Base-by-base conservation (phyloP, 306 rosid species). In the Quercus wislizeni region DNA sequence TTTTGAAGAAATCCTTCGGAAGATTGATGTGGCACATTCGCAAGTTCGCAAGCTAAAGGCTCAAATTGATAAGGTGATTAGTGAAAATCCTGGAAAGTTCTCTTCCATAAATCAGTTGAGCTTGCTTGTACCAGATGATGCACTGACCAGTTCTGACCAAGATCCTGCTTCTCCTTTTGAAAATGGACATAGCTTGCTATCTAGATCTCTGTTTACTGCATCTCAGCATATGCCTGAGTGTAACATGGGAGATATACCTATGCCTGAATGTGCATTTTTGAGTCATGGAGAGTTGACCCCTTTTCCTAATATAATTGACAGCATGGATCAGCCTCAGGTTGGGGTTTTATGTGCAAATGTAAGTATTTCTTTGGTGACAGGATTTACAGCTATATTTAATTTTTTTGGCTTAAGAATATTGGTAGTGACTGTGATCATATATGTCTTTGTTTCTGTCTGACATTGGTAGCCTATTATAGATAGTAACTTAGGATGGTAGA, bases 11-110 rank as follows among this genome's bases (percentile, higher is more conserved):
- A 73, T 83, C 73, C 79, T 92, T 72, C 59, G 64, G 75, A 81
- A 84, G 81, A 81, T 90, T 78, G 97, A 85, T 83, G 86, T 75
- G 55, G 79, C 80, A 56, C 86, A 84, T 41, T 86, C 87, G 18
- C 84, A 73, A 73, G 85, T 91, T 72, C 82, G 61, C 12, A 51
- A 76, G 65, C 82, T 94, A 87, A 88, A 80, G 83, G 46, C 82
- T 64, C 89, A 91, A 88, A 75, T 77, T 43, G 89, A 86, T 55
- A 83, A 75, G 77, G 85, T 92, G 41, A 71, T 86, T 69, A 75
- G 74, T 58, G 92, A 88, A 84, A 88, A 87, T 68, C 76, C 69
- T 3, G 80, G 71, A 63, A 88, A 81, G 51, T 73, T 83, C 68
- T 79, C 81, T 76, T 81, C 89, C 13, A 55, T 64, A 46, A 83